Evolutionary conservation across 1,284 basidiomycete species (phyloP).

Genomic region (Coniferiporia weirii): DNA sequence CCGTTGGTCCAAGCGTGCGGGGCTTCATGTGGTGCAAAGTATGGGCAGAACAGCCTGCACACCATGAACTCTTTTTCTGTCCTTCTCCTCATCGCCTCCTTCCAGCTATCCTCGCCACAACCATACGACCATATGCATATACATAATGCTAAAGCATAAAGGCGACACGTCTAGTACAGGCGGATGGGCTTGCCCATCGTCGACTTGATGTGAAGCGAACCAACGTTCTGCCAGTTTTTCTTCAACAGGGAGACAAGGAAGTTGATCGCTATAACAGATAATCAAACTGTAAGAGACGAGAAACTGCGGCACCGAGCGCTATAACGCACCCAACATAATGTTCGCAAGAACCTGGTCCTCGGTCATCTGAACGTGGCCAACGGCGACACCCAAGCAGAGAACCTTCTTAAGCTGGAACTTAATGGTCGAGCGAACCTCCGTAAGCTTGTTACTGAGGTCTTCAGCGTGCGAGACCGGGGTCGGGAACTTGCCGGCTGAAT

Average conservation of each 20-base stretch:
- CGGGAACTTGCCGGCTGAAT: conserved; percentile 95
- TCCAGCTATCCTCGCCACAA: conserved; percentile 7
- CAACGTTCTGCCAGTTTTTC: conserved; percentile 99
- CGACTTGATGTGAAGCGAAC: conserved; percentile 97
- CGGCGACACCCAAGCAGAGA: conserved; percentile 96
- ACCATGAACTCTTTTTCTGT: conserved; percentile 21
- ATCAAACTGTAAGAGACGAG: conserved; percentile 13
- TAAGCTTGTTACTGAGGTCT: conserved; percentile 89
- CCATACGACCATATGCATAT: conserved; percentile 14
- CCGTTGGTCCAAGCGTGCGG: conserved; percentile 92
- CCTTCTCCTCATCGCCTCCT: conserved; percentile 16
- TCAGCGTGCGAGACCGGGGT: conserved; percentile 93
- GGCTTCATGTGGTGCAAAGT: conserved; percentile 81
- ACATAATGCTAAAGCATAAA: conserved; percentile 6
- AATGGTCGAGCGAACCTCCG: conserved; percentile 97
- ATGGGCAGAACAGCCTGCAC: conserved; percentile 31
- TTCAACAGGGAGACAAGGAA: conserved; percentile 99
- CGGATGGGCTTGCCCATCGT: conserved; percentile 99
- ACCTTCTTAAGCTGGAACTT: conserved; percentile 99
- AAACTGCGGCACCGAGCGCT: neutral
- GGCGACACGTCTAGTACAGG: conserved; percentile 62
- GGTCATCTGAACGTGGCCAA: conserved; percentile 96
- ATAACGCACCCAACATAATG: conserved; percentile 85
- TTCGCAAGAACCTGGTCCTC: conserved; percentile 97
- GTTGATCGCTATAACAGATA: conserved; percentile 78